Conservation (phyloP, 2,329 filamentous ascomycete genomes). For the Trichoderma hamatum region DNA sequence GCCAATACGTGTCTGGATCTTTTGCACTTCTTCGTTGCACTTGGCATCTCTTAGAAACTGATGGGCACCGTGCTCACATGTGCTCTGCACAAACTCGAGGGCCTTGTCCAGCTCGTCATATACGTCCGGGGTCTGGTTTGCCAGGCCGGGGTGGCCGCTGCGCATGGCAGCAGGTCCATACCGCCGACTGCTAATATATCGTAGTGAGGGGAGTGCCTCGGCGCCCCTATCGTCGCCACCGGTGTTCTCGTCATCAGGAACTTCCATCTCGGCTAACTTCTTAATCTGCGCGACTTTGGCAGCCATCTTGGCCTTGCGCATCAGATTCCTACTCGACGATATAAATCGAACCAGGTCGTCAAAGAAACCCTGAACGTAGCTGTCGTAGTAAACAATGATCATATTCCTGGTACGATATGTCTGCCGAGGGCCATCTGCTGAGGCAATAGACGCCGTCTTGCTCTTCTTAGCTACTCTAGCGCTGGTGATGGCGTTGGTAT, state of each 20-base stretch:
- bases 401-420: slow-evolving; percentile 72
- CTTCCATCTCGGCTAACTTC: slow-evolving; percentile 61
- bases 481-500: slow-evolving; percentile 49
- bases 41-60: slow-evolving; percentile 87
- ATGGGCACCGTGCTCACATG: slow-evolving; percentile 85
- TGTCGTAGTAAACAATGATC: slow-evolving; percentile 92
- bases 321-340: slow-evolving; percentile 76
- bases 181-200: slow-evolving; percentile 46
- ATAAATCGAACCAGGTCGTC: slow-evolving; percentile 82
- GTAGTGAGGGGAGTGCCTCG: slow-evolving; percentile 44
- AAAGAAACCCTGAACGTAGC: slow-evolving; percentile 79
- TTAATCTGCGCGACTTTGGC: slow-evolving; percentile 70
- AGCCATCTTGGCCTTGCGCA: slow-evolving; percentile 87
- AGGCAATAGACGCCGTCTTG: slow-evolving; percentile 56
- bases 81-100: slow-evolving; percentile 76
- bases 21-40: slow-evolving; percentile 74
- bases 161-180: slow-evolving; percentile 37
- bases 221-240: slow-evolving; percentile 40
- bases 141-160: slow-evolving; percentile 32
- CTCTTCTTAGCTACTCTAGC: slow-evolving; percentile 54
- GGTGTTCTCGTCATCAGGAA: slow-evolving; percentile 53
- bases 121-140: slow-evolving; percentile 47
- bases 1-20: slow-evolving; percentile 66
- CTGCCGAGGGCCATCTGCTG: slow-evolving; percentile 50
- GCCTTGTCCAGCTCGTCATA: slow-evolving; percentile 78